Conservation (phyloP, 805 yeast genomes). For the Monosporozyma yasuniensis region DNA sequence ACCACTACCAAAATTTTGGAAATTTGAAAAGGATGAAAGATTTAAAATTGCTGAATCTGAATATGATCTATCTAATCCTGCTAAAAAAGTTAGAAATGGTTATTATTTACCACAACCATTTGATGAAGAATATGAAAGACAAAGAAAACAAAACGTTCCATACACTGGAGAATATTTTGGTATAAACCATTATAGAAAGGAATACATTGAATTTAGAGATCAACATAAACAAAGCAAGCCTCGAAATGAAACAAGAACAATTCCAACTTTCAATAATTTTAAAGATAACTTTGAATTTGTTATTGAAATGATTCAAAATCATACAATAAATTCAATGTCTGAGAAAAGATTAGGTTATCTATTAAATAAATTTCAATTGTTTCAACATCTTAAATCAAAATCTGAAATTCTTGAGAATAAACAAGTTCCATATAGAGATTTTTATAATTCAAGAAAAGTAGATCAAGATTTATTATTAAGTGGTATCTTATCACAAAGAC, state of each 20-base stretch:
- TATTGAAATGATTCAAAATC: conserved; percentile 14
- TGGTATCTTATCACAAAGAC: conserved; percentile 25
- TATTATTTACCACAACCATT: conserved; percentile 8
- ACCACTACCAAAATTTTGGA: conserved; percentile 44
- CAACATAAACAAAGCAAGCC: not conserved
- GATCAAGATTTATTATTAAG: conserved; percentile 37
- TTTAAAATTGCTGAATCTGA: conserved; percentile 19
- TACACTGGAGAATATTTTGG: conserved; percentile 33
- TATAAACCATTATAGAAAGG: conserved; percentile 22
- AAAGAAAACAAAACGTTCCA: conserved; percentile 1
- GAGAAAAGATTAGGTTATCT: conserved; percentile 27
- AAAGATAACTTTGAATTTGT: conserved; percentile 25
- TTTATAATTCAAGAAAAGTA: conserved; percentile 91
- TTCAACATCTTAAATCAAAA: conserved; percentile 28
- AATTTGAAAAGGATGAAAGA: conserved; percentile 28
- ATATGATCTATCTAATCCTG: conserved; percentile 3
- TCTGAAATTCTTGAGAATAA: conserved; percentile 31
- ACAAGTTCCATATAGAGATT: conserved; percentile 42
- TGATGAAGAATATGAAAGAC: conserved; percentile 14
- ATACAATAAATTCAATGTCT: conserved; percentile 14
- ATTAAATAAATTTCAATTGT: conserved; percentile 31
- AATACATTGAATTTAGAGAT: conserved; percentile 3
- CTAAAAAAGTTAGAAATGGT: conserved; percentile 1
- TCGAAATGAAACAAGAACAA: conserved; percentile 3
- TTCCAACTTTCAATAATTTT: conserved; percentile 28